Percentiles rank a stretch among this genome's conserved stretches.
Conservation (phyloP, 129 eudicot genomes). For the Arctium lappa region DNA sequence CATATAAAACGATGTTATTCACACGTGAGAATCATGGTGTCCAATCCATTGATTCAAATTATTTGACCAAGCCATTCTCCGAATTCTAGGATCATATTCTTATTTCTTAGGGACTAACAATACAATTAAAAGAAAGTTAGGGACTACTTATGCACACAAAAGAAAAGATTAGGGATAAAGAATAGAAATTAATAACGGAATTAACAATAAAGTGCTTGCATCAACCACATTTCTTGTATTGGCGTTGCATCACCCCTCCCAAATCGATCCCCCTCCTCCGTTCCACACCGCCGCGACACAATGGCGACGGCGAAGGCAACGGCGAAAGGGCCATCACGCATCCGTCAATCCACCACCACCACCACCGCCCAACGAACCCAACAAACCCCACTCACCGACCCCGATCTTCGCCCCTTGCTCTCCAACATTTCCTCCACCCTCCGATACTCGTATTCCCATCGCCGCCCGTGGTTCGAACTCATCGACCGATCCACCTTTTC, state of each 20-base stretch:
- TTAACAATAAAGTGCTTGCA: neutral
- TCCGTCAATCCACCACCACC: conserved; percentile 23
- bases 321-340: conserved; percentile 7
- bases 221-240: neutral
- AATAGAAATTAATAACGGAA: conserved; percentile 16
- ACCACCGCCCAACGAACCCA: neutral
- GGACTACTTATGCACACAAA: neutral
- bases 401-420: conserved; percentile 56
- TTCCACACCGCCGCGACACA: conserved; percentile 3
- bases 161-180: neutral
- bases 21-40: neutral
- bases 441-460: conserved; percentile 40
- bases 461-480: conserved; percentile 85
- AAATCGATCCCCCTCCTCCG: neutral
- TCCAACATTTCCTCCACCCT: conserved; percentile 32
- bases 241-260: neutral
- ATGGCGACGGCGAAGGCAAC: conserved; percentile 18
- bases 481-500: conserved; percentile 60
- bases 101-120: neutral
- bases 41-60: neutral
- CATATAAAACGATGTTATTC: neutral
- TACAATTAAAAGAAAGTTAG: neutral
- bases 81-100: neutral
- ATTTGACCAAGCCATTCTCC: neutral
- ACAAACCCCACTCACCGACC: conserved; percentile 4